Percentiles rank a stretch among this genome's conserved stretches.
phyloP scores from a whole-genome alignment of 192 early-diverging fungal genomes.

The Coemansia sp. region DNA sequence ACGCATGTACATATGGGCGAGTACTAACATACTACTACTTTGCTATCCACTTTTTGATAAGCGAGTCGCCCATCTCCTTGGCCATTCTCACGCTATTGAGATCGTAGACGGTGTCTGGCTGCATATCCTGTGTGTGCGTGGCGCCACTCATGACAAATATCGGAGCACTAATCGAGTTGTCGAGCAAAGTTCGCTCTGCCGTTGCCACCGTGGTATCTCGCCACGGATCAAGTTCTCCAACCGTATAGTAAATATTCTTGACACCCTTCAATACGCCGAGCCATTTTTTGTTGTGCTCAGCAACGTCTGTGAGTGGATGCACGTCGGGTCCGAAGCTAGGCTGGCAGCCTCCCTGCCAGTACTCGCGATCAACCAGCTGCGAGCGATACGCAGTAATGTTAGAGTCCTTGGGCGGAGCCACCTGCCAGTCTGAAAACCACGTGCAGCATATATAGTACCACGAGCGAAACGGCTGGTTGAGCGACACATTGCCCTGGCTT shows the following conservation, averaged over 20 bases:
- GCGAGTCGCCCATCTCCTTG: slow-evolving; percentile 15
- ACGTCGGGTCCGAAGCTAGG: slow-evolving; percentile 37
- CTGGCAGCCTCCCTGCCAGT: slow-evolving; percentile 33
- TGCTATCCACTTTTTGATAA: slow-evolving; percentile 25
- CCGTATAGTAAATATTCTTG: slow-evolving; percentile 33
- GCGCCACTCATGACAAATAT: slow-evolving; percentile 29
- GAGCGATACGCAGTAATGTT: slow-evolving; percentile 34
- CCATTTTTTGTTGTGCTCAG: slow-evolving; percentile 26
- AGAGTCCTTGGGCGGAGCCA: slow-evolving; percentile 23
- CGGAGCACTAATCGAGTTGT: slow-evolving; percentile 21
- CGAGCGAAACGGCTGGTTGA: slow-evolving; percentile 18
- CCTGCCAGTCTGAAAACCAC: slow-evolving; percentile 65
- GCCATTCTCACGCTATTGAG: slow-evolving; percentile 21
- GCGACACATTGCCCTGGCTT: background rate
- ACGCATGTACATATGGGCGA: no score
- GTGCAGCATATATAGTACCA: slow-evolving; percentile 65
- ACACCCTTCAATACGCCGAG: slow-evolving; percentile 16
- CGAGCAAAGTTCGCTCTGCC: slow-evolving; percentile 10
- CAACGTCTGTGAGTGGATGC: slow-evolving; percentile 13
- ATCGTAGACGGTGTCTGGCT: slow-evolving; percentile 3
- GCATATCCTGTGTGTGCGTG: slow-evolving; percentile 30
- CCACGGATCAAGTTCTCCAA: slow-evolving; percentile 27
- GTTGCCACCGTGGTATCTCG: slow-evolving; percentile 17
- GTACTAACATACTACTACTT: no score
- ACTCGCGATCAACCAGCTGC: slow-evolving; percentile 24